Evolutionary conservation across 2,329 filamentous ascomycete species (phyloP), one percentile per base, ranked within the genome.

Genomic region (Cladophialophora immunda): DNA sequence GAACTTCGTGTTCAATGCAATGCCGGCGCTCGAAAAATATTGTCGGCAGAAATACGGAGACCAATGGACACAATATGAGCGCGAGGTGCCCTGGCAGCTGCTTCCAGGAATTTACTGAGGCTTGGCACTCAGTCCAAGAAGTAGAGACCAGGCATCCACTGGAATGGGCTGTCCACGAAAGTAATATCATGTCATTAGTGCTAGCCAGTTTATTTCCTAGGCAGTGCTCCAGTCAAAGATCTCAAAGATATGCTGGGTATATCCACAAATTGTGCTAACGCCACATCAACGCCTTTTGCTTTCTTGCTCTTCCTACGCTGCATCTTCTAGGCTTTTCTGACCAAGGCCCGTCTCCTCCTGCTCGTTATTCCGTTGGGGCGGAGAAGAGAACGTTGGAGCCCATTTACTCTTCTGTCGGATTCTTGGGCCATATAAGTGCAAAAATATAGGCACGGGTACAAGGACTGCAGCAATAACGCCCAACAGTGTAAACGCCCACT

Each of bases 331-430:
- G 34, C 34, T 15, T 38, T 13, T 15, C 34, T 38, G 34, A 15
- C 15, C 11, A 15, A 2, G 34, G 4, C 15, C 9, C 9, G 52
- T 55, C 29, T 55, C 52, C 30, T 61, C 41, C n/a, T 19, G 30
- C 38, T 61, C 29, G n/a, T 84, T 7, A n/a, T 55, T 25, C 7
- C 7, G 22, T 6, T n/a, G 50, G 15, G 29, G 17, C 27, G 52
- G 9, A 19, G 7, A 8, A 52, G 54, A 32, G 5, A 64, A 57
- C 19, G 54, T 64, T 5, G 32, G 81, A 77, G 54, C 87, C 83
- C 69, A 88, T 87, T 30, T 83, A 78, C 27, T 83, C 64, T 77
- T 74, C 32, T 73, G 74, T 15, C 80, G 76, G 58, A 82, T 78
- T 4, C 67, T 63, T 1, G 73, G 65, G n/a, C 79, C 80, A 67